Evolutionary conservation across 257 asterid genomes (phyloP).

Genomic region (Capsicum chinense): DNA sequence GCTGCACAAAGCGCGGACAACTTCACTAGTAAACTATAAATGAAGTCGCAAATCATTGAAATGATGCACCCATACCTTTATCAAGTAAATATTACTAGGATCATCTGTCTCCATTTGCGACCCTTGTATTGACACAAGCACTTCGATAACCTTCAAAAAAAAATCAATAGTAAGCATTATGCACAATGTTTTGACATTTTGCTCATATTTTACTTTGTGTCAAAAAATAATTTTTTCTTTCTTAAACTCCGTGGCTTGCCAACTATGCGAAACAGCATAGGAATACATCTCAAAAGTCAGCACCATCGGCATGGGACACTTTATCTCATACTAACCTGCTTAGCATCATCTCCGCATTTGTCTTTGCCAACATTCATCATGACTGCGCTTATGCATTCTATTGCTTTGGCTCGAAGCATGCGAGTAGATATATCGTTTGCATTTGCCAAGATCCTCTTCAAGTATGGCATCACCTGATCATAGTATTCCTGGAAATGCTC

Average conservation of each 20-base stretch:
- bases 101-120: slow-evolving; percentile 90
- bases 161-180: slow-evolving; percentile 20
- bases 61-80: slow-evolving; percentile 56
- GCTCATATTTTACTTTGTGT: background rate
- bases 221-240: background rate
- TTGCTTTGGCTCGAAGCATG: background rate
- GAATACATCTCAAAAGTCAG: background rate
- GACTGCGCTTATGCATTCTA: background rate
- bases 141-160: slow-evolving; percentile 73
- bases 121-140: slow-evolving; percentile 89
- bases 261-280: background rate
- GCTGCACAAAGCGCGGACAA: background rate
- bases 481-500: background rate
- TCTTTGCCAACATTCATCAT: background rate
- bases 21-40: background rate
- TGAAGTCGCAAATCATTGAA: slow-evolving; percentile 1
- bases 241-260: background rate
- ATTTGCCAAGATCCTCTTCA: background rate
- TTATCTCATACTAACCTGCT: slow-evolving; percentile 11
- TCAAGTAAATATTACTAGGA: slow-evolving; percentile 92
- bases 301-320: background rate
- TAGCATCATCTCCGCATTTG: background rate
- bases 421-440: background rate
- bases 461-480: background rate
- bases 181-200: background rate